These are phyloP conservation scores for Wakefieldia striispora DNA, from an alignment of 768 basidiomycete species.

Conservation along the genomic window DNA sequence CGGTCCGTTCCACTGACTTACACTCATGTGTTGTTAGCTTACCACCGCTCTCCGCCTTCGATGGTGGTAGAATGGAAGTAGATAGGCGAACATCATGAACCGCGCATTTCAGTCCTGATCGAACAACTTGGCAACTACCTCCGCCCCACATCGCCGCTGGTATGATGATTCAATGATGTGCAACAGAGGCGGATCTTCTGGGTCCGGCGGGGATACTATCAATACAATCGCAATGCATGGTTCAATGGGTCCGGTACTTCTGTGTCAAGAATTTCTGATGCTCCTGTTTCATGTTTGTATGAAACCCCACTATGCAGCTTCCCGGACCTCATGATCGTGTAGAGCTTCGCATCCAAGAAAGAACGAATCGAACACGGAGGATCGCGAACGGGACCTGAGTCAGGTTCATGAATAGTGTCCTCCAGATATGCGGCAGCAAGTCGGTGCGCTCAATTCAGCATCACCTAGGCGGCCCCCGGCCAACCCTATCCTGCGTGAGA, in stretches of 20 bases:
- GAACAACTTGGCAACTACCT: too few relatives aligned
- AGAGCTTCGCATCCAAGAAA: background rate
- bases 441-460: background rate
- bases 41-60: background rate
- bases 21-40: too few relatives aligned
- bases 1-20: slow-evolving; percentile 4
- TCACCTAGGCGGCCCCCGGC: background rate
- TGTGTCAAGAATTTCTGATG: background rate
- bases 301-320: background rate
- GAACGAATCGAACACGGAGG: background rate
- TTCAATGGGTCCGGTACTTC: background rate
- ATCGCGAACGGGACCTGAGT: background rate
- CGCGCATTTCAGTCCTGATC: too few relatives aligned
- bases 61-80: background rate
- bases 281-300: background rate
- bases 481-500: background rate
- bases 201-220: slow-evolving; percentile 9
- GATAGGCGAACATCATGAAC: background rate
- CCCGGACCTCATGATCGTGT: background rate
- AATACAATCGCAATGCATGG: background rate
- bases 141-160: too few relatives aligned
- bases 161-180: background rate
- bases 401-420: background rate
- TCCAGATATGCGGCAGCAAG: background rate
- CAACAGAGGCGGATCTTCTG: background rate